Evolutionary conservation across 768 basidiomycete species (phyloP).

Genomic region (Lactifluus hygrophoroides): DNA sequence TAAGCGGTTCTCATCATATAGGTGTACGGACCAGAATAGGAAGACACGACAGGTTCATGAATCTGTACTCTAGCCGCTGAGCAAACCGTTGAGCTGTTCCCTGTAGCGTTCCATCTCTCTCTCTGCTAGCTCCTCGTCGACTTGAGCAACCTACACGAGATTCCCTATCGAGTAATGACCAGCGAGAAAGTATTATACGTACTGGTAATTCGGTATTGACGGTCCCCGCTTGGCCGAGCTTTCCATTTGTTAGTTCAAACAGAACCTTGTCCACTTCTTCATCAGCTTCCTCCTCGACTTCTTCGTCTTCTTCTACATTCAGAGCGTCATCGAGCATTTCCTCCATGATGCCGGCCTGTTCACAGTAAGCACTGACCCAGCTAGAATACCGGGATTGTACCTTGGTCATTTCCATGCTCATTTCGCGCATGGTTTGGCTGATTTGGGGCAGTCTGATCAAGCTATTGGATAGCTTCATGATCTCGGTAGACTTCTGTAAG

Average conservation of each 20-base stretch:
- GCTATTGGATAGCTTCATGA: conserved; percentile 96
- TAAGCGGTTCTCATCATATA: not conserved
- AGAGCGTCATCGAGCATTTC: conserved; percentile 96
- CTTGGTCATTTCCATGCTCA: conserved; percentile 99
- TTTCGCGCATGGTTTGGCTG: conserved; percentile 87
- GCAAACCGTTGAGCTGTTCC: conserved; percentile 77
- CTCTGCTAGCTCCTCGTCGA: conserved; percentile 78
- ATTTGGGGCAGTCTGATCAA: conserved; percentile 90
- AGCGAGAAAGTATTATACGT: conserved; percentile 27
- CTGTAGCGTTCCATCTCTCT: conserved; percentile 86
- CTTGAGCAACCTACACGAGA: conserved; percentile 43
- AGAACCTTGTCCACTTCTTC: conserved; percentile 95
- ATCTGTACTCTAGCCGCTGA: conserved; percentile 44
- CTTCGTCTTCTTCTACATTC: conserved; percentile 89
- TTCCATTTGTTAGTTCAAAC: conserved; percentile 92
- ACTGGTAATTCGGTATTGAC: conserved; percentile 72
- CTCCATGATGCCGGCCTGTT: conserved; percentile 90
- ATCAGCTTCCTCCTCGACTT: conserved; percentile 93
- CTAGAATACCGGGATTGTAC: conserved; percentile 29
- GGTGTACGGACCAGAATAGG: not conserved
- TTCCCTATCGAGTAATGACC: not conserved
- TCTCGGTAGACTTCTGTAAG: conserved; percentile 94
- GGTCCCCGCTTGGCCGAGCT: conserved; percentile 77
- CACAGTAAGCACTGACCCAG: conserved; percentile 11
- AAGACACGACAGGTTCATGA: not conserved